Evolutionary conservation across 441 rosid genomes (phyloP).

Genomic region (Francoa sonchifolia): DNA sequence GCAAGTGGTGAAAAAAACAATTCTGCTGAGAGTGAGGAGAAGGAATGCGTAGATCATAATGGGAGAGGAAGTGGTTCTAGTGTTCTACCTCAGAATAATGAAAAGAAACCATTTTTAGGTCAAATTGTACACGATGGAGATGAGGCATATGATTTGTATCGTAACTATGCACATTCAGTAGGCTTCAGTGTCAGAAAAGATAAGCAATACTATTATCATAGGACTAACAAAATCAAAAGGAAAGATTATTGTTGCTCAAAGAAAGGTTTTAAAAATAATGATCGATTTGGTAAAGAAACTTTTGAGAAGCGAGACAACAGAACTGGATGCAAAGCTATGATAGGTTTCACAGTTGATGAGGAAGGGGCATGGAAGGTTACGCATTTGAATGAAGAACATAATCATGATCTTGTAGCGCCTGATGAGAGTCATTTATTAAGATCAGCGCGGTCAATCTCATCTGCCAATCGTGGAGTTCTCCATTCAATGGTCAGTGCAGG

Average conservation of each 20-base stretch:
- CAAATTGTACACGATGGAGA: constrained; percentile 1
- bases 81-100: too few relatives aligned
- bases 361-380: background rate
- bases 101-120: too few relatives aligned
- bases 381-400: background rate
- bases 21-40: too few relatives aligned
- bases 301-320: background rate
- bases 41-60: too few relatives aligned
- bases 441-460: too few relatives aligned
- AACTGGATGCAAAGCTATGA: background rate
- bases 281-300: background rate
- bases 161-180: background rate
- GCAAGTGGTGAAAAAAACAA: too few relatives aligned
- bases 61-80: too few relatives aligned
- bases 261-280: constrained; percentile 1
- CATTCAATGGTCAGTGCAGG: too few relatives aligned
- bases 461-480: background rate
- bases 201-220: background rate
- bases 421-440: background rate
- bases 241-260: constrained; percentile 3
- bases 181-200: constrained; percentile 6
- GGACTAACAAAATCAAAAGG: constrained; percentile 1
- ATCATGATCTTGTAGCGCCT: background rate
- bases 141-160: constrained; percentile 3
- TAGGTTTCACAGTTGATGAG: background rate